Conservation (phyloP, 2,329 filamentous ascomycete genomes). For the Alternaria triticina region DNA sequence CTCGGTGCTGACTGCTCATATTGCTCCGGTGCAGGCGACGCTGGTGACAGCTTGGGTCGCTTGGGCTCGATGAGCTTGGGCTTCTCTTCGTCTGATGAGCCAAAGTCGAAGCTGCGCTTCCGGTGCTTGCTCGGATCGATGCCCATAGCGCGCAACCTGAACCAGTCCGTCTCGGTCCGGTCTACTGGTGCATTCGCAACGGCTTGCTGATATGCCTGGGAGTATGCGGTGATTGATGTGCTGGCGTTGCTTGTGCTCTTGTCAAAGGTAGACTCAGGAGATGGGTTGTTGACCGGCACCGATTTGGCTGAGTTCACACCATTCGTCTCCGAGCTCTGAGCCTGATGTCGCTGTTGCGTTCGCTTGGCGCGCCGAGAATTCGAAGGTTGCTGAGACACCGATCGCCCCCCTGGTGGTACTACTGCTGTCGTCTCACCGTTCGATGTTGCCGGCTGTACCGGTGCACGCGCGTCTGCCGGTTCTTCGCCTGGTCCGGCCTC, state of each 20-base stretch:
- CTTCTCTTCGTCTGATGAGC: conserved; percentile 31
- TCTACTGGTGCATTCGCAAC: conserved; percentile 41
- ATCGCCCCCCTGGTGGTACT: conserved; percentile 5
- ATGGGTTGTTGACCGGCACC: background rate
- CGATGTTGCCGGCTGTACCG: background rate
- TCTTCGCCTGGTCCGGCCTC: conserved; percentile 10
- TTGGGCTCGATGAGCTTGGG: conserved; percentile 25
- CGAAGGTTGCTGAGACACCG: conserved; percentile 23
- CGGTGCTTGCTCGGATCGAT: conserved; percentile 47
- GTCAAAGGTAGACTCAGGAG: conserved; percentile 5
- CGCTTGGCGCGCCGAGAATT: conserved; percentile 27
- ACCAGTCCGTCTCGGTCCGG: conserved; percentile 59
- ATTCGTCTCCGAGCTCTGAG: conserved; percentile 1
- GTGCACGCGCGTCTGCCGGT: conserved; percentile 2
- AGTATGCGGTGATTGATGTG: conserved; percentile 22
- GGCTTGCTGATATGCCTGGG: conserved; percentile 29
- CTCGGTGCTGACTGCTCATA: conserved; percentile 4
- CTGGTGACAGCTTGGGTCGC: conserved; percentile 24
- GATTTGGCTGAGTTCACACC: background rate
- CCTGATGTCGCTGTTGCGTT: conserved; percentile 21
- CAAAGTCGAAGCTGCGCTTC: conserved; percentile 40
- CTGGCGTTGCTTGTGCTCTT: conserved; percentile 4
- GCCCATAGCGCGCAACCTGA: conserved; percentile 58
- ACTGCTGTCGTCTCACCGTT: conserved; percentile 3
- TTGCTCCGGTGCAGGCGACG: conserved; percentile 10